Base-by-base conservation (phyloP, 1,284 basidiomycete genomes). In the Apiotrichum gracile region DNA sequence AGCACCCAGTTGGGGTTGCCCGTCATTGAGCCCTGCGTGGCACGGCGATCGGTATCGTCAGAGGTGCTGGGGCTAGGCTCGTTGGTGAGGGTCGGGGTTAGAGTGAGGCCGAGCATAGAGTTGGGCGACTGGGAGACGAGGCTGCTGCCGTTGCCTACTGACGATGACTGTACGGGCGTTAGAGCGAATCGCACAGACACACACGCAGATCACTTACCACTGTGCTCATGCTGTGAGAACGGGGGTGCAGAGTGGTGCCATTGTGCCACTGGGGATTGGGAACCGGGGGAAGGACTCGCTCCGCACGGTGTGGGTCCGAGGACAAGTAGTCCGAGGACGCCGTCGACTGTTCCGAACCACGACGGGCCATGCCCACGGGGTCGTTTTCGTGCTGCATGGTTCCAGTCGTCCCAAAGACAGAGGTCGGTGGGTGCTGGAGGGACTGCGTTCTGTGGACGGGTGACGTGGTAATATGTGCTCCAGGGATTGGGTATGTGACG, bases 1-100 rank as follows among this genome's bases (percentile, higher is more conserved):
- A 55, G 49, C 10, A 27, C 42, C 55, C 55, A 57, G 21, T 31
- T 43, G 26, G 41, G 39, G 8, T 38, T 49, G 34, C 26, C 44
- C 8, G 26, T 13, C 21, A 12, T n/a, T 21, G 17, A 45, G 22
- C 12, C 27, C 14, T 21, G 21, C 33, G 49, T 51, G 21, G 39
- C 40, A 13, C 49, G 49, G 13, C 50, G 54, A n/a, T 49, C 54
- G 3, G 49, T 29, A 5, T 41, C 37, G 6, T 54, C 53, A 1
- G 64, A 62, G 14, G 57, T 54, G 1, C 61, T 61, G 0, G 70
- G 67, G 48, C 66, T 70, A 16, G 65, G 65, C 4, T 67, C 58
- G 35, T 62, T 58, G 27, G 66, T 67, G 29, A 74, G 49, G 1
- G 68, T 62, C 0, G 72, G 68, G 0, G 70, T 72, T 8, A 63